These are phyloP conservation scores for Colletotrichum melonis DNA, from an alignment of 2,329 filamentous ascomycete species.

Conservation along the genomic window DNA sequence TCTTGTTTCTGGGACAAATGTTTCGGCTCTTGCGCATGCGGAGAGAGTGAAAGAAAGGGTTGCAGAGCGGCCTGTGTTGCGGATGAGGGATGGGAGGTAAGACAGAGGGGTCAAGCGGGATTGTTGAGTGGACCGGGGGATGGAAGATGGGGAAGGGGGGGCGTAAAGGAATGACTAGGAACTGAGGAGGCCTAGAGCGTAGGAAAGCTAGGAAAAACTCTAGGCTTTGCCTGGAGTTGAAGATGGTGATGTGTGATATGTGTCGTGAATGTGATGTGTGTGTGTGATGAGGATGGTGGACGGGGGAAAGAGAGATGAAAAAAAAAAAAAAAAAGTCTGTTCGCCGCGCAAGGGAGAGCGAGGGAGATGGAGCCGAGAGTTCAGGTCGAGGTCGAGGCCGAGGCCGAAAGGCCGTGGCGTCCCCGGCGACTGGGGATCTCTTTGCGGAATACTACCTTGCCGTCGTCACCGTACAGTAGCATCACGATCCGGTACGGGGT, in stretches of 20 bases:
- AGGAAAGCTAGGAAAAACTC: neutral
- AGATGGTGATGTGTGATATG: neutral
- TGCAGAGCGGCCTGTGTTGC: neutral
- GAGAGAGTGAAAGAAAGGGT: neutral
- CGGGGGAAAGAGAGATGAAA: too few species aligned
- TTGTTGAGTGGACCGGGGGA: neutral
- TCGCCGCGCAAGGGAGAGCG: neutral
- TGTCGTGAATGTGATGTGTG: neutral
- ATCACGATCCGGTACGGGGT: neutral
- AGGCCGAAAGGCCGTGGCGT: neutral
- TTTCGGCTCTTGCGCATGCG: conserved; percentile 3
- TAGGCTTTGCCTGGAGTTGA: neutral
- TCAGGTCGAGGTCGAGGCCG: neutral
- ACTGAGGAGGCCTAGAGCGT: too few species aligned
- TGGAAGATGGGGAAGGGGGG: neutral
- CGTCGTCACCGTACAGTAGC: neutral
- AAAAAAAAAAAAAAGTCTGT: neutral
- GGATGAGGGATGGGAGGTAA: neutral
- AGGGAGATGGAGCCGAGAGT: neutral
- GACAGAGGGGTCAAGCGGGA: neutral
- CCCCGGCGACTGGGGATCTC: neutral
- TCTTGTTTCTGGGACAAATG: conserved; percentile 9
- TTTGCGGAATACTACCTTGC: neutral
- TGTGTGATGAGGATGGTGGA: neutral
- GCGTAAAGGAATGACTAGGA: neutral